Evolutionary conservation across 495 filamentous ascomycete genomes (phyloP).

Genomic region (Penicillium lividum): DNA sequence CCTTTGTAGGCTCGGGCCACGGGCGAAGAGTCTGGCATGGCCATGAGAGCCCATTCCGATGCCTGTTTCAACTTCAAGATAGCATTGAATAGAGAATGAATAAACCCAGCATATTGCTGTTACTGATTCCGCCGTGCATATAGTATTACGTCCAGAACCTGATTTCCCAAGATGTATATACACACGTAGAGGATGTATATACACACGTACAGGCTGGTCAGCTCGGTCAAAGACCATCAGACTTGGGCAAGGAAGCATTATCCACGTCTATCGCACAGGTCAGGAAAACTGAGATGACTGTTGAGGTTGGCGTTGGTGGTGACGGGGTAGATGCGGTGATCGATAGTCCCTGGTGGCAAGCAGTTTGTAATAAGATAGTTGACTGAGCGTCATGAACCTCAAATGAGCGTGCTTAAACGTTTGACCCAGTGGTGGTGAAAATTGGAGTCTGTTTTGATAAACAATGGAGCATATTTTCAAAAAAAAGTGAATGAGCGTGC

Average conservation of each 20-base stretch:
- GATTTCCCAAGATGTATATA: constrained; percentile 1
- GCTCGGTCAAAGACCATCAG: constrained; percentile 6
- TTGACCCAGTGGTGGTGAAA: background rate
- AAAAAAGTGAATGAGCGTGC: no score
- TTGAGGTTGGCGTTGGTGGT: constrained; percentile 2
- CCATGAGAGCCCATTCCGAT: background rate
- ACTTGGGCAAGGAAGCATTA: constrained; percentile 1
- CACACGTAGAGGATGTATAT: background rate
- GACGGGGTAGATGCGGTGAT: background rate
- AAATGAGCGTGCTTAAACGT: background rate
- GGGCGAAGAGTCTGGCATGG: constrained; percentile 4
- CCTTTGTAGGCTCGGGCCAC: constrained; percentile 3
- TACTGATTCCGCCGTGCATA: constrained; percentile 1
- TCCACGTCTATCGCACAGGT: background rate
- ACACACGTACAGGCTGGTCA: background rate
- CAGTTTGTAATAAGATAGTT: background rate
- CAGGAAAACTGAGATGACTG: constrained; percentile 1
- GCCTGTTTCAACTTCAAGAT: constrained; percentile 3
- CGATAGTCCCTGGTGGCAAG: background rate
- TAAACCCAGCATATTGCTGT: constrained; percentile 6
- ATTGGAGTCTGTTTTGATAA: no score
- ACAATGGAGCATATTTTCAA: no score
- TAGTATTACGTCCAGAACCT: constrained; percentile 3
- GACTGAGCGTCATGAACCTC: background rate
- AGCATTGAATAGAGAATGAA: background rate